Percentiles rank a stretch among this genome's conserved stretches.
Conservation (phyloP, 2,329 filamentous ascomycete genomes). For the Alternaria postmessia region DNA sequence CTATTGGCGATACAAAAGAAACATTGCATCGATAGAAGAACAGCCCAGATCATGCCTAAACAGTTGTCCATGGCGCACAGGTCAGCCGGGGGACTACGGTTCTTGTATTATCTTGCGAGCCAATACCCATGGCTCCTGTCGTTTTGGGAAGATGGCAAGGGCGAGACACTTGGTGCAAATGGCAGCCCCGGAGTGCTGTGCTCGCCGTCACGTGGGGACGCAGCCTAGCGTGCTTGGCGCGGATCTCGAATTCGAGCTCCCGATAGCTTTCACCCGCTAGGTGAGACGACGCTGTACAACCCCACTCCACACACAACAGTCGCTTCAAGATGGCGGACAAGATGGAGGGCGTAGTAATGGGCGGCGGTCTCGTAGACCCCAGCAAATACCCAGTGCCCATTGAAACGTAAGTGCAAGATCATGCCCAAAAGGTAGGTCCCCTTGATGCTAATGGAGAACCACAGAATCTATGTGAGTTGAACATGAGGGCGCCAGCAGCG, state of each 20-base stretch:
- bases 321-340: slow-evolving; percentile 43
- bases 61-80: neutral
- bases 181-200: neutral
- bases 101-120: neutral
- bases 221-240: slow-evolving; percentile 22
- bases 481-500: slow-evolving; percentile 19
- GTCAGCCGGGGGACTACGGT: neutral
- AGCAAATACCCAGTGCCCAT: slow-evolving; percentile 47
- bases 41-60: neutral
- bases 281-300: slow-evolving; percentile 9
- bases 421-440: slow-evolving; percentile 24
- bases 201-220: slow-evolving; percentile 18
- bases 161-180: neutral
- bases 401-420: slow-evolving; percentile 43
- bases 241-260: slow-evolving; percentile 22
- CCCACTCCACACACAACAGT: slow-evolving; percentile 15
- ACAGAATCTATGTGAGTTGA: slow-evolving; percentile 48
- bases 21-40: neutral
- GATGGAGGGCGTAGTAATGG: slow-evolving; percentile 46
- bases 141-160: neutral
- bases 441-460: slow-evolving; percentile 34
- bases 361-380: slow-evolving; percentile 33
- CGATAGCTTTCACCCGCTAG: slow-evolving; percentile 21
- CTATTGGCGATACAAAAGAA: neutral
- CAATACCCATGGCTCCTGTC: neutral